Base-by-base conservation (phyloP, 768 basidiomycete species). In the Nidularia sp. region DNA sequence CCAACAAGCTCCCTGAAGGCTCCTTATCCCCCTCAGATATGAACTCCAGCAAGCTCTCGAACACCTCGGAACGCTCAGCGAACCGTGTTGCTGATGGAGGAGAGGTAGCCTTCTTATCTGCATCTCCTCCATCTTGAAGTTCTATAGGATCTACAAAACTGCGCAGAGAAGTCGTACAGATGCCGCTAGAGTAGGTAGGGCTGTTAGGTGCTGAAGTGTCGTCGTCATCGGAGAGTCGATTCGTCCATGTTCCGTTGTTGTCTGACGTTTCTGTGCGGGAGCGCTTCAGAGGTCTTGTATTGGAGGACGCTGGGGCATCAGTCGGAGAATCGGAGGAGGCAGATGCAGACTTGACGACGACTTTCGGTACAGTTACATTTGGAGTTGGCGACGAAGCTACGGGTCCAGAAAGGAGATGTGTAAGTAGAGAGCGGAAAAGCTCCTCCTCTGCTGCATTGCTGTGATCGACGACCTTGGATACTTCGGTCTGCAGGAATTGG, bases 381-480 rank as follows among this genome's bases (percentile, higher is more conserved):
- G 54, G n/a, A 45, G 50, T 31, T 44, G 45, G 47, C 54, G 57
- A 22, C 50, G 52, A 25, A 54, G 57, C 49, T 29, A 56, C 50
- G 29, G 61, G 56, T 6, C 68, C 49, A 6, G 70, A 46, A 8
- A 90, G 70, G 3, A 91, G 72, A 56, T 89, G 77, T 3, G 81
- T 76, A 44, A 91, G 77, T 5, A 92, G 72, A 0, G 80, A 76
- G 22, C 87, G 79, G 62, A 90, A 91, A 5, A 68, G 61, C 39
- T 75, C 74, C 0, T 84, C 75, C 61, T 91, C 88, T 51, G 80
- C 76, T 0, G 75, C 59, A 57, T 86, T 77, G 51, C 67, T 71
- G 57, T 90, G 88, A 62, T 91, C 80, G 13, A 91, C 90, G 2
- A 88, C 83, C 1, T 75, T 74, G 0, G 83, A 83, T 6, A 93